A percentile compares a stretch with the other conserved stretches of the same genome.
These are phyloP conservation scores for Massarina eburnea DNA, from an alignment of 2,329 filamentous ascomycete species.

Conservation along the genomic window DNA sequence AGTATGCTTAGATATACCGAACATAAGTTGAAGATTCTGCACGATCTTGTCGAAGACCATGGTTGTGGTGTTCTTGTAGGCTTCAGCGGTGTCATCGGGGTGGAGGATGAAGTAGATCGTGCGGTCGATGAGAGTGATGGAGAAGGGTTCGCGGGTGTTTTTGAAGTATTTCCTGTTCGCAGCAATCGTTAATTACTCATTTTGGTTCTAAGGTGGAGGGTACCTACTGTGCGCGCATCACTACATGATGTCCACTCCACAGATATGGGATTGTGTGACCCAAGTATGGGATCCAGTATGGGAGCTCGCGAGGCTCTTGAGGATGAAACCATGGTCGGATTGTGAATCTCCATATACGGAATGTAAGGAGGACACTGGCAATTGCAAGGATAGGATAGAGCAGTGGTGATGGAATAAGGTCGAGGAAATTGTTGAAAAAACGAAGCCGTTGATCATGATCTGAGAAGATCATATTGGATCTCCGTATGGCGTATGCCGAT, in stretches of 20 bases:
- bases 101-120: constrained; percentile 1
- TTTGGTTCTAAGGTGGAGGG: neutral
- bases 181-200: neutral
- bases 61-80: neutral
- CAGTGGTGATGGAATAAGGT: too few relatives aligned
- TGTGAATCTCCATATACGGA: constrained; percentile 9
- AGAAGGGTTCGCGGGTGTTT: constrained; percentile 2
- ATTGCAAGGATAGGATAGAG: neutral
- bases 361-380: neutral
- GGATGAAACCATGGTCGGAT: constrained; percentile 9
- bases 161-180: neutral
- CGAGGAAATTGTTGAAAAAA: too few relatives aligned
- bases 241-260: neutral
- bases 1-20: constrained; percentile 1
- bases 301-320: constrained; percentile 10
- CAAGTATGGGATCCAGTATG: constrained; percentile 13
- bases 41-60: constrained; percentile 2
- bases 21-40: neutral
- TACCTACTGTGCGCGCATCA: neutral
- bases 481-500: too few relatives aligned
- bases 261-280: constrained; percentile 1
- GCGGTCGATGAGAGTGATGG: neutral
- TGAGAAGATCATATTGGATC: too few relatives aligned
- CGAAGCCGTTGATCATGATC: too few relatives aligned
- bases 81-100: neutral